Base-by-base conservation (phyloP, 2,329 filamentous ascomycete genomes). In the Talaromyces sp. region DNA sequence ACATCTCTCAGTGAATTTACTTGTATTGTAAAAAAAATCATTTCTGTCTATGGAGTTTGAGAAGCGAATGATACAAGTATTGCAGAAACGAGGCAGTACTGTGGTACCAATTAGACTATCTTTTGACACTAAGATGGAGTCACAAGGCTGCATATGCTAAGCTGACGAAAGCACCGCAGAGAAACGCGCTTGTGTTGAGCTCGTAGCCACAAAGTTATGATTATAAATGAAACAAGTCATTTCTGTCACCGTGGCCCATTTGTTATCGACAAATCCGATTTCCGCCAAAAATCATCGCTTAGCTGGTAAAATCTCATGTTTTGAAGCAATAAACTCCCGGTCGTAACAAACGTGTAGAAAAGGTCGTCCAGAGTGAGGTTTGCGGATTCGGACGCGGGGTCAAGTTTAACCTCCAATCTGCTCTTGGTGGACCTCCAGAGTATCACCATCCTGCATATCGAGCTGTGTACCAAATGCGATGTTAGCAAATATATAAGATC, bases 401-500 rank as follows among this genome's bases (percentile, higher is more conserved):
- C 33, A 4, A 13, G 66, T 62, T 71, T 65, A 77, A 19, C 93
- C 94, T 67, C 95, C 95, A 68, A 98, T 95, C 82, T 99, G 95
- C 79, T 99, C 95, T 78, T 98, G 95, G 78, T 98, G 94, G 31
- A 99, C 95, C 76, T 99, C 95, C 31, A 99, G 88, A 0, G 92
- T 96, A 74, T 99, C 95, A 41, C 95, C 94, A 72, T 99, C 95
- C 70, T 88, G 84, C 95, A 99, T 99, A 68, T 98, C 95, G 63
- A 98, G 89, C 95, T 98, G 73, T 61, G 67, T n/a, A n/a, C n/a
- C 27, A 66, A 49, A 8, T 4, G 17, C 37, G 17, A 45, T 9
- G 33, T 64, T 39, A 64, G 62, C 19, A 13, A 59, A 41, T 39
- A 27, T n/a, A 59, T 45, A 9, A 43, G 1, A 27, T 43, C 3